Evolutionary conservation across 2,329 filamentous ascomycete species (phyloP).

Genomic region (Colletotrichum kahawae): DNA sequence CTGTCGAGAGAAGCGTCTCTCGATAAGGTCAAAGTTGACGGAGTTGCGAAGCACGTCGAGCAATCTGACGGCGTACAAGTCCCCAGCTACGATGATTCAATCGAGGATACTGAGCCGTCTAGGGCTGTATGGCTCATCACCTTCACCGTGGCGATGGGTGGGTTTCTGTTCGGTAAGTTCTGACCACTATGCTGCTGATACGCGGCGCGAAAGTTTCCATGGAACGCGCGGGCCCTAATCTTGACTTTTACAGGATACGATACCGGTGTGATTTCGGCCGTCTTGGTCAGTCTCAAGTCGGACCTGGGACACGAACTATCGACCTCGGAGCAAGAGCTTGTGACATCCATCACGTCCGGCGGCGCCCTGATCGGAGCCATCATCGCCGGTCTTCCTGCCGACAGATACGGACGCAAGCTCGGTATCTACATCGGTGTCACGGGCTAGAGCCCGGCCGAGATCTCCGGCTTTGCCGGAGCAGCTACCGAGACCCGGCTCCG

Average conservation of each 20-base stretch:
- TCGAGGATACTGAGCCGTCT: conserved; percentile 29
- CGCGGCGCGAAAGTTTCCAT: neutral
- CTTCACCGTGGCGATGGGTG: conserved; percentile 30
- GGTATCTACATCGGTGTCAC: conserved; percentile 47
- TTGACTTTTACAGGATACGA: conserved; percentile 42
- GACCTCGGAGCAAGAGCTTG: conserved; percentile 52
- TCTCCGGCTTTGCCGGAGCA: too few relatives aligned
- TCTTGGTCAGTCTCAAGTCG: conserved; percentile 45
- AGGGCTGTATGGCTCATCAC: conserved; percentile 31
- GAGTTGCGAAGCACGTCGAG: neutral
- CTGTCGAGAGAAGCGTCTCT: neutral
- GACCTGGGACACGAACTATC: conserved; percentile 45
- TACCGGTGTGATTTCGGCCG: conserved; percentile 53
- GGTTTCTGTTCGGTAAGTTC: conserved; percentile 28
- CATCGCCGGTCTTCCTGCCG: conserved; percentile 39
- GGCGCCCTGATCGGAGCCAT: conserved; percentile 50
- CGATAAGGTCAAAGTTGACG: neutral
- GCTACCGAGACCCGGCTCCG: too few relatives aligned
- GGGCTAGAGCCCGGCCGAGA: too few relatives aligned
- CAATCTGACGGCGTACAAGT: conserved; percentile 26
- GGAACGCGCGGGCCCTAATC: neutral
- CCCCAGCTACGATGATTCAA: conserved; percentile 28
- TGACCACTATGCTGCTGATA: neutral
- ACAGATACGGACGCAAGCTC: conserved; percentile 43
- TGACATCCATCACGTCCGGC: conserved; percentile 57